Conservation (phyloP, 257 asterid genomes). For the Nicotiana attenuata region DNA sequence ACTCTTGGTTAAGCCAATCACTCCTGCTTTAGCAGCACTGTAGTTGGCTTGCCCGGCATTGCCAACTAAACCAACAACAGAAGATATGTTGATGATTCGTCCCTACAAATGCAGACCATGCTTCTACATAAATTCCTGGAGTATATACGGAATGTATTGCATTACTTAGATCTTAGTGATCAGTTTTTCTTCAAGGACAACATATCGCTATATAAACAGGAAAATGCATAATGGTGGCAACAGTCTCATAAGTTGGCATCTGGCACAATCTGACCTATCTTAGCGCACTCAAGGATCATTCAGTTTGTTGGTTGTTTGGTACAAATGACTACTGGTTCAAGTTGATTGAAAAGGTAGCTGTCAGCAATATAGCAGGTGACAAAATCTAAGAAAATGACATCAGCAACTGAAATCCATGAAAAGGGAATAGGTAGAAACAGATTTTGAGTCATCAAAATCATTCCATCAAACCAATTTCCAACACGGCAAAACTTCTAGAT, state of each 20-base stretch:
- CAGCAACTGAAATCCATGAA: neutral
- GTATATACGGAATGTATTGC: neutral
- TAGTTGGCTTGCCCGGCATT: slow-evolving; percentile 96
- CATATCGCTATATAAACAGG: neutral
- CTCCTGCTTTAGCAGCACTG: slow-evolving; percentile 99
- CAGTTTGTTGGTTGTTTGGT: neutral
- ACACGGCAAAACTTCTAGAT: neutral
- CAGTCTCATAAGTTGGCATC: neutral
- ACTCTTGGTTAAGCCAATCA: slow-evolving; percentile 84
- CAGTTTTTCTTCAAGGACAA: neutral
- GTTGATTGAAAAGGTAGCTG: neutral
- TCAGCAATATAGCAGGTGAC: neutral
- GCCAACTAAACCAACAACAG: slow-evolving; percentile 95
- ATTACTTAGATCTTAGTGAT: neutral
- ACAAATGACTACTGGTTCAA: neutral
- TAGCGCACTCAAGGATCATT: neutral
- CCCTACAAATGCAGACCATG: slow-evolving; percentile 38
- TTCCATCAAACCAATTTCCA: neutral
- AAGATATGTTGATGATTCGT: slow-evolving; percentile 85
- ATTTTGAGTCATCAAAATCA: neutral
- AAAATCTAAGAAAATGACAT: neutral
- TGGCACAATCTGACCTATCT: neutral
- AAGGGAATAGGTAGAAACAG: neutral
- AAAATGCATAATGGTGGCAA: neutral
- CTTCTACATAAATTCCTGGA: neutral